Base-by-base conservation (phyloP, 176 grass and related monocot genomes). In the Echinochloa phyllopogon region DNA sequence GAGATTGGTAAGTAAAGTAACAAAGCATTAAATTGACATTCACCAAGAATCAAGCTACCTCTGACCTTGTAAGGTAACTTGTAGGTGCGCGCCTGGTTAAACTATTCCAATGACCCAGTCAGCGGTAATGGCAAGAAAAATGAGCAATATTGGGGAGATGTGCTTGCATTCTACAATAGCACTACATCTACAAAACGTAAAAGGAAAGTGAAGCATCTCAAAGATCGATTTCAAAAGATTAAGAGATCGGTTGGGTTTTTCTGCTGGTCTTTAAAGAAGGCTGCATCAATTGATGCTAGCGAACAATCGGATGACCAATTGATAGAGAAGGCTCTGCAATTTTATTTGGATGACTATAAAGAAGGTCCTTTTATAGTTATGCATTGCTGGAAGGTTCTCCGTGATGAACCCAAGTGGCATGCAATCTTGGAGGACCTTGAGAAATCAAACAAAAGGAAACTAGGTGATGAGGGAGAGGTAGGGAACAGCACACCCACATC, bases 321-420 rank as follows among this genome's bases (percentile, higher is more conserved):
- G 69, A 83, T 36, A 80, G 62, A 53, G 15, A 50, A 66, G 13
- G 62, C 78, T 24, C 27, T 80, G 29, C 43, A 80, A 41, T 74
- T 74, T 62, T 83, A 63, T 83, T 23, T 74, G 55, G 69, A 83
- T 0, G 81, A 83, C 56, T 83, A 50, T 29, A 73, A 61, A 38
- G 81, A 83, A 83, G 81, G 81, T 4, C 81, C 81, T 49, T 83
- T 83, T 27, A 39, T 58, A 21, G 4, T 74, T 73, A 36, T 83
- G 56, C 1, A 63, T 25, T 83, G 69, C 10, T 83, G 69, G 81
- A 83, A 83, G 81, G 51, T 10, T 83, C 68, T 83, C 42, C 68
- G 18, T 18, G 81, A 83, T 0, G 81, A 74, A 74, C 41, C 68
- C 7, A 73, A 83, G 69, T 83, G 81, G 81, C 81, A 60, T 50